Conservation (phyloP, 1,139 yeast species). For the Taphrina deformans region DNA sequence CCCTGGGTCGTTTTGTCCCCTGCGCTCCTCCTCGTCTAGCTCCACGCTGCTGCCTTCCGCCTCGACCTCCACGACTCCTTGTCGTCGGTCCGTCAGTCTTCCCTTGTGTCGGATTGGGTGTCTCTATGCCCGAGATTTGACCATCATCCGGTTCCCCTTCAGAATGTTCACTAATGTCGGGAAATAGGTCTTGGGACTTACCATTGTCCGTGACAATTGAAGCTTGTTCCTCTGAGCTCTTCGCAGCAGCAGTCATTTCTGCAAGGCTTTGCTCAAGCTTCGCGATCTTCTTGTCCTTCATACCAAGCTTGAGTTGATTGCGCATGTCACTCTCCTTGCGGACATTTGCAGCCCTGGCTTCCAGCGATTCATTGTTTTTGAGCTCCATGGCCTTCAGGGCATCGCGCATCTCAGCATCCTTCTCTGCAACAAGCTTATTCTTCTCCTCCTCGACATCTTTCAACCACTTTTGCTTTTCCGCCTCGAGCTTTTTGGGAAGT, state of each 20-base stretch:
- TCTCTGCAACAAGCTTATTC: slow-evolving; percentile 38
- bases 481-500: slow-evolving; percentile 37
- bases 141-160: slow-evolving; percentile 2
- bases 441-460: slow-evolving; percentile 35
- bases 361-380: slow-evolving; percentile 49
- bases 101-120: background rate
- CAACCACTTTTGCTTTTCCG: slow-evolving; percentile 39
- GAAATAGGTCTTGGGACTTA: background rate
- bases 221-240: background rate
- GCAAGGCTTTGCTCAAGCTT: slow-evolving; percentile 41
- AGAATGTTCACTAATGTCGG: slow-evolving; percentile 9
- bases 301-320: slow-evolving; percentile 37
- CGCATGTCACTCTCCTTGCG: slow-evolving; percentile 43
- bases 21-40: slow-evolving; percentile 2
- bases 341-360: slow-evolving; percentile 45
- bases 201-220: slow-evolving; percentile 1
- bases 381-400: slow-evolving; percentile 39
- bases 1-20: slow-evolving; percentile 22
- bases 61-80: slow-evolving; percentile 11
- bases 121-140: background rate
- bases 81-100: slow-evolving; percentile 2
- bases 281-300: slow-evolving; percentile 41
- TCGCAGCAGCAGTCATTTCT: slow-evolving; percentile 3
- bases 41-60: slow-evolving; percentile 8
- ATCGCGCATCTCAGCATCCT: slow-evolving; percentile 45